These are phyloP conservation scores for Stellera chamaejasme DNA, from an alignment of 345 rosid genomes.

Conservation along the genomic window DNA sequence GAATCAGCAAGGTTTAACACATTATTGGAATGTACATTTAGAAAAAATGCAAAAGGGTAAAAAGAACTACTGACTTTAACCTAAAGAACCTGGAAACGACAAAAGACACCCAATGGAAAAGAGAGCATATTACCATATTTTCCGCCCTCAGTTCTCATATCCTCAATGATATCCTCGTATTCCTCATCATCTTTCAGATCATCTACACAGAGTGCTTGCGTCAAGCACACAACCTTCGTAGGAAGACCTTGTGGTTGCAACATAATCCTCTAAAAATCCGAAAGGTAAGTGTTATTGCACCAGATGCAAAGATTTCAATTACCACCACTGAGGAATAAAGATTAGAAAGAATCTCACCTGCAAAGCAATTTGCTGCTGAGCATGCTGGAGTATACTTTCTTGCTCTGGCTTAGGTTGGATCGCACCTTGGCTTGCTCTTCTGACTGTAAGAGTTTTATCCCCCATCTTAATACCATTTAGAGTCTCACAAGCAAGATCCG, in stretches of 20 bases:
- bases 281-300: background rate
- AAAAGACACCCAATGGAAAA: conserved; percentile 7
- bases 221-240: conserved; percentile 80
- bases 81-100: background rate
- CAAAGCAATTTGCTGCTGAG: conserved; percentile 94
- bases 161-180: conserved; percentile 87
- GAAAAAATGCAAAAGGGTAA: too few species aligned
- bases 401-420: conserved; percentile 96
- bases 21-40: too few species aligned
- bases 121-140: conserved; percentile 66
- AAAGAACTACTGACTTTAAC: too few species aligned
- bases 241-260: conserved; percentile 63
- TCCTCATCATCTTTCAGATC: conserved; percentile 81
- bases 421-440: conserved; percentile 90
- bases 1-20: too few species aligned
- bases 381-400: conserved; percentile 78
- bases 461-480: conserved; percentile 97
- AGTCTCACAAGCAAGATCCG: conserved; percentile 96
- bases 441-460: conserved; percentile 92
- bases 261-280: conserved; percentile 54
- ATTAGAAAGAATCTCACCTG: conserved; percentile 43
- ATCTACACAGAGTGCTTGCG: conserved; percentile 75
- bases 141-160: conserved; percentile 84
- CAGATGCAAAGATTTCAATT: too few species aligned
- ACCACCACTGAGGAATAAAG: background rate